Evolutionary conservation across 2,329 filamentous ascomycete species (phyloP).

Genomic region (Claviceps capensis): DNA sequence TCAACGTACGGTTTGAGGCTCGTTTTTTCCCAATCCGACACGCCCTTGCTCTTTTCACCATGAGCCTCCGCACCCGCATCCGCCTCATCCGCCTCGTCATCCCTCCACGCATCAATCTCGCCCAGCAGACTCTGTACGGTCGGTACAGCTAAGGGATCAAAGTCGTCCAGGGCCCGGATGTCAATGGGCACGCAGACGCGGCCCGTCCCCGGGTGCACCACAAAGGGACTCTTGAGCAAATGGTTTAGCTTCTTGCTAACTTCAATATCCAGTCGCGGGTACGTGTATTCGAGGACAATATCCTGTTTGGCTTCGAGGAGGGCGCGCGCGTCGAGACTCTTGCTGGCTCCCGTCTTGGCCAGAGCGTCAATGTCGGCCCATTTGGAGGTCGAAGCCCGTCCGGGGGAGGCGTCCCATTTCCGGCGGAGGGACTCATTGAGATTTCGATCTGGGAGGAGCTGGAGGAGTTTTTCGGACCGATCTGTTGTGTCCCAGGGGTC

Average conservation of each 20-base stretch:
- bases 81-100: slow-evolving; percentile 22
- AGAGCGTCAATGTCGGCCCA: slow-evolving; percentile 89
- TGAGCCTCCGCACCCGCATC: slow-evolving; percentile 24
- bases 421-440: slow-evolving; percentile 68
- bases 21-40: slow-evolving; percentile 94
- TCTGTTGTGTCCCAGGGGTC: slow-evolving; percentile 68
- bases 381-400: slow-evolving; percentile 63
- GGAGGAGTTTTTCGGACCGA: slow-evolving; percentile 62
- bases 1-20: slow-evolving; percentile 87
- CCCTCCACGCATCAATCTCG: slow-evolving; percentile 76
- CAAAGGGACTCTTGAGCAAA: slow-evolving; percentile 92
- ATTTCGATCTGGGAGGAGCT: slow-evolving; percentile 68
- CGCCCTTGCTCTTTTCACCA: slow-evolving; percentile 20
- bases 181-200: slow-evolving; percentile 94
- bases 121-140: slow-evolving; percentile 69
- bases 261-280: slow-evolving; percentile 90
- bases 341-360: slow-evolving; percentile 62
- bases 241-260: slow-evolving; percentile 98
- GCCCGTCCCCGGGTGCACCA: slow-evolving; percentile 88
- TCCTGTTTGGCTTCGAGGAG: slow-evolving; percentile 88
- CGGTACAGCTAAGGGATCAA: slow-evolving; percentile 79
- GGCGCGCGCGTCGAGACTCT: slow-evolving; percentile 55
- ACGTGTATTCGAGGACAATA: slow-evolving; percentile 93
- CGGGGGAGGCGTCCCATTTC: slow-evolving; percentile 82
- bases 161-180: slow-evolving; percentile 54